These are phyloP conservation scores for Fusarium azukiicola DNA, from an alignment of 2,329 filamentous ascomycete genomes.

Conservation along the genomic window DNA sequence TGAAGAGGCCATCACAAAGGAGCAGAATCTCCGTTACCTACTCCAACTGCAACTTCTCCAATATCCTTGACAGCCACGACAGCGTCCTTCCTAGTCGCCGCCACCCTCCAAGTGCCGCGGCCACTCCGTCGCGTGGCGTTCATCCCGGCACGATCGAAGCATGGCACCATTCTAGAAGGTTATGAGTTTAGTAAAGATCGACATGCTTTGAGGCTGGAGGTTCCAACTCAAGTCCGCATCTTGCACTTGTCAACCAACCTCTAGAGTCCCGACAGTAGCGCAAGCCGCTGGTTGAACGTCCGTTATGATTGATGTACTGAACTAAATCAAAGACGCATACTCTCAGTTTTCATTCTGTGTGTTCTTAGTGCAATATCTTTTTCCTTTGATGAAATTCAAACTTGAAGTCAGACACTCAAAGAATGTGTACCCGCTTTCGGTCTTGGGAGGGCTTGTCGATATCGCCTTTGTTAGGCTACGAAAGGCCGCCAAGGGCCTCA, in stretches of 20 bases:
- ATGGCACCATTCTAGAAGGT: constrained; percentile 4
- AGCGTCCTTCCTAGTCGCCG: constrained; percentile 1
- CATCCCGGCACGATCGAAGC: constrained; percentile 11
- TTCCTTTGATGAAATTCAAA: constrained; percentile 9
- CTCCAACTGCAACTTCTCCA: constrained; percentile 13
- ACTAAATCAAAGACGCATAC: not conserved
- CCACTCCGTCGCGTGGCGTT: constrained; percentile 6
- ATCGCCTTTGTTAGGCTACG: not conserved
- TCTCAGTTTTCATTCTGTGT: not conserved
- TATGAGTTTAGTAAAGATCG: constrained; percentile 5
- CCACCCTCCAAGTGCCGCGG: constrained; percentile 12
- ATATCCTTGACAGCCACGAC: not conserved
- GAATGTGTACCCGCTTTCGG: not conserved
- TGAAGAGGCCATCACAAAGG: not conserved
- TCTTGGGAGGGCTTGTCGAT: not conserved
- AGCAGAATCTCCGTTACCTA: not conserved
- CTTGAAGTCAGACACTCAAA: not conserved
- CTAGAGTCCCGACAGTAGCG: no score
- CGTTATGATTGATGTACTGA: not conserved
- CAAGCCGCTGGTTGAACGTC: not conserved
- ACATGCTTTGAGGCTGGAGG: not conserved
- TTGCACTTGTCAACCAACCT: not conserved
- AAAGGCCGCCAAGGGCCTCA: not conserved
- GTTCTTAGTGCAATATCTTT: not conserved
- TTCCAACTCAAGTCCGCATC: not conserved